Evolutionary conservation across 768 basidiomycete species (phyloP), one percentile per base, ranked within the genome.

Genomic region (Roridomyces roridus): DNA sequence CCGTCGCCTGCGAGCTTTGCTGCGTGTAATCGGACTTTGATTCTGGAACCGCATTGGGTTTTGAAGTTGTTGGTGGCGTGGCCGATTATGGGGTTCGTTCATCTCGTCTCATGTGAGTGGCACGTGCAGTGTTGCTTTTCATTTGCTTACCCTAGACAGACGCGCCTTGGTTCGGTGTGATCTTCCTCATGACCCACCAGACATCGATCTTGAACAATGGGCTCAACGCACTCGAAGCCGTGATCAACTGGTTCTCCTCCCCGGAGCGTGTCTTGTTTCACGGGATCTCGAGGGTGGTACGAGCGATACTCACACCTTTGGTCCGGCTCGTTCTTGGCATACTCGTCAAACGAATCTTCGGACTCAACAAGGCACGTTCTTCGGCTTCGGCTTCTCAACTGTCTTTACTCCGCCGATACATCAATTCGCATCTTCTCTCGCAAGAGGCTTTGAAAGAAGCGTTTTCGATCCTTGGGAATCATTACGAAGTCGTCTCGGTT

Each of bases 401-500:
- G 51, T 50, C 68, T 17, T 54, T 75, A 6, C 68, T 71, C 35
- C 70, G 77, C 18, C 68, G 77, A 28, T 79, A 75, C 52, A 73
- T 80, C 57, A 77, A 75, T 54, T 67, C 68, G 7, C 50, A 48
- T 5, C 57, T 80, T 5, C 73, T 81, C n/a, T 77, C 76, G 10
- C 72, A 76, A 53, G 37, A 64, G 12, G 66, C 68, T 1, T 63
- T 81, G 45, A 72, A 71, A 39, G 60, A 67, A 2, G 73, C 74
- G 3, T 79, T 79, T 62, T 70, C 73, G 11, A 74, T 81, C n/a
- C 63, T 81, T 12, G 80, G 80, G 1, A 73, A 68, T 1, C 80
- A 81, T 60, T 81, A 79, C 45, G 79, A 80, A 62, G 65, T 69
- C 23, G 77, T 79, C 20, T 81, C 80, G 25, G 75, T 77, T 60